Conservation (phyloP, 768 basidiomycete genomes). For the Phylloporus rhodoxanthus region DNA sequence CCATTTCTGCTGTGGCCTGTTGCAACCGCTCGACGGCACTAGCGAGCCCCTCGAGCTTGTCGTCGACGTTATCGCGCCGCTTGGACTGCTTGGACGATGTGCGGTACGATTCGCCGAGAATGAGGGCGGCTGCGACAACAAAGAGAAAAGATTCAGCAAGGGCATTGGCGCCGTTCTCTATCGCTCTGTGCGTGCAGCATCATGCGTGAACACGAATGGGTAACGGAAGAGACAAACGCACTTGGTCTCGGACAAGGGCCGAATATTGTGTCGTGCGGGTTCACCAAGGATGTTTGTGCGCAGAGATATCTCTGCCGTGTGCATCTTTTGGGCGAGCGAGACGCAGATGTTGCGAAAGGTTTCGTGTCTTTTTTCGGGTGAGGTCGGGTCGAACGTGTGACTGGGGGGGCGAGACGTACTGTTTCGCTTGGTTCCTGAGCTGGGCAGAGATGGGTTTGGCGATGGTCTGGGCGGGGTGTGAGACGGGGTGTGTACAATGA, state of each 20-base stretch:
- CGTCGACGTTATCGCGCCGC: conserved; percentile 68
- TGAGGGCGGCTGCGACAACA: conserved; percentile 63
- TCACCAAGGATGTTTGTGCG: conserved; percentile 76
- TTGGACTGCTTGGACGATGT: conserved; percentile 62
- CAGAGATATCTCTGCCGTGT: conserved; percentile 65
- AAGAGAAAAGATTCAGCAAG: conserved; percentile 85
- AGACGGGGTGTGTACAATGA: neutral
- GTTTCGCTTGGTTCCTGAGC: conserved; percentile 64
- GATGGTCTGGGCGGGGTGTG: conserved; percentile 48
- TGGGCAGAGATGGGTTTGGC: conserved; percentile 74
- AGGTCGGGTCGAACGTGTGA: neutral
- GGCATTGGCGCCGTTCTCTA: conserved; percentile 80
- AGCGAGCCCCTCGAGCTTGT: conserved; percentile 57
- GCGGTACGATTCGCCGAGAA: conserved; percentile 74
- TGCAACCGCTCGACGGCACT: conserved; percentile 42
- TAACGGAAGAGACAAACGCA: conserved; percentile 28
- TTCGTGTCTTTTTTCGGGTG: conserved; percentile 47
- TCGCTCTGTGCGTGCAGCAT: conserved; percentile 57
- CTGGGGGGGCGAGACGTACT: conserved; percentile 40
- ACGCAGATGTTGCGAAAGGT: conserved; percentile 68
- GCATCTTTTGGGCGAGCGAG: conserved; percentile 68
- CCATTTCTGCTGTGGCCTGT: conserved; percentile 34
- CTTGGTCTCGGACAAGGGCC: conserved; percentile 74
- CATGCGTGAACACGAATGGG: neutral
- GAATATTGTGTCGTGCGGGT: conserved; percentile 55